Base-by-base conservation (phyloP, 2,329 filamentous ascomycete species). In the Verticillium isaacii region DNA sequence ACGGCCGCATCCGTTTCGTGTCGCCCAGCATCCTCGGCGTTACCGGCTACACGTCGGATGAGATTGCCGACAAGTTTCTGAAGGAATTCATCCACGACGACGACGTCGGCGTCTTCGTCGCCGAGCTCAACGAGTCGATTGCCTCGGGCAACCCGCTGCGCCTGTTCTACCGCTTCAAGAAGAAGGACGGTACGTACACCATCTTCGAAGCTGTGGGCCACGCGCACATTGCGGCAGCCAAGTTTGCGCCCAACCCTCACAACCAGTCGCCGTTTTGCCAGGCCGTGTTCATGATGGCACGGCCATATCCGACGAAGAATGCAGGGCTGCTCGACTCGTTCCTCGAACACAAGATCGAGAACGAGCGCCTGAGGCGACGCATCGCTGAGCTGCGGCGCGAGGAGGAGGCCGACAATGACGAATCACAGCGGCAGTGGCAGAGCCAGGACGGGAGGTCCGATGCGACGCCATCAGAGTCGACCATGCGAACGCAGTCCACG, bases 341-440 rank as follows among this genome's bases (percentile, higher is more conserved):
- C 70, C 81, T 98, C 32, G 94, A 98, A 73, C 93, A 97, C 78
- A 97, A 97, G 76, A 94, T 97, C 60, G 94, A 97, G 74, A 97
- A 97, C 70, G 93, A 97, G 77, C 86, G 93, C 5, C 77, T 98
- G 57, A 88, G 87, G 69, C 90, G 92, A 68, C 87, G 92, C 54
- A 96, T 98, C 64, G 88, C 89, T 19, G 92, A 96, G 75, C 80
- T 97, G 60, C 91, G 91, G 67, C 84, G 85, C 64, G 94, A 97
- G 74, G 94, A 97, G 73, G 87, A 89, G 61, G 91, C 93, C 60
- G 93, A 96, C 64, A 82, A 83, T 17, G 89, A 90, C 63, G 85
- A 87, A 62, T 84, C 86, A 59, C 84, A 87, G 62, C 81, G 82
- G 64, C 82, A 87, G 55, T 88, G 85, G 80, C 72, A 79, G 52